Base-by-base conservation (phyloP, 805 yeast genomes). In the Ogataea polymorpha region DNA sequence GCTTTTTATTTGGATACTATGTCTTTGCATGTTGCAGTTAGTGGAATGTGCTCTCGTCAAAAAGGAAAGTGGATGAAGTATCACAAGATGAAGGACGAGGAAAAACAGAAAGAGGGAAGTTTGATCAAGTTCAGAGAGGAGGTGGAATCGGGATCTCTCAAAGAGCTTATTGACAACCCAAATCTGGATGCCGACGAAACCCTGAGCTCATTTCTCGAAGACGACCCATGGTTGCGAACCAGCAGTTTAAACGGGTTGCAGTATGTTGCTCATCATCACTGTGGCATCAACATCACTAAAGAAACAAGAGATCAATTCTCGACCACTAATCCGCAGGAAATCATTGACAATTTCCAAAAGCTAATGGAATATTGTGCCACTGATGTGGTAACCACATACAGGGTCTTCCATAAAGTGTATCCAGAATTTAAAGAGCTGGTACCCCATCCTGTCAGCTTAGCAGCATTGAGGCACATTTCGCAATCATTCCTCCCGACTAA, bases 361-460 rank as follows among this genome's bases (percentile, higher is more conserved):
- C 67, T 90, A 45, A 79, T 88, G 68, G 61, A 64, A 27, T 93
- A 95, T 65, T 95, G 99, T 71, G 88, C 96, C 1, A 65, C 62
- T 5, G 99, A 93, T 65, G 96, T 89, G 0, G 65, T 67, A 6
- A 81, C 82, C 1, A 93, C 99, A 0, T 82, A 74, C 53, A 66
- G 66, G 44, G 87, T 91, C 2, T 81, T 82, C 49, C 67, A 72
- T 43, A 77, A 77, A 44, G 75, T 89, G 0, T 77, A 80, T 23
- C 96, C 96, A 1, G 65, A 67, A 25, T 93, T 86, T 55, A 60
- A 75, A 20, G 54, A 67, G 23, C 74, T 78, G 37, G 79, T 90
- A 32, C 96, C 99, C 0, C 99, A 93, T 62, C 97, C 99, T 0
- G 95, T 91, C 2, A 86, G 95, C 12, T 84, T 90, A 66, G 90